phyloP scores from a whole-genome alignment of 176 grass and related monocot species.

The Secale cereale region DNA sequence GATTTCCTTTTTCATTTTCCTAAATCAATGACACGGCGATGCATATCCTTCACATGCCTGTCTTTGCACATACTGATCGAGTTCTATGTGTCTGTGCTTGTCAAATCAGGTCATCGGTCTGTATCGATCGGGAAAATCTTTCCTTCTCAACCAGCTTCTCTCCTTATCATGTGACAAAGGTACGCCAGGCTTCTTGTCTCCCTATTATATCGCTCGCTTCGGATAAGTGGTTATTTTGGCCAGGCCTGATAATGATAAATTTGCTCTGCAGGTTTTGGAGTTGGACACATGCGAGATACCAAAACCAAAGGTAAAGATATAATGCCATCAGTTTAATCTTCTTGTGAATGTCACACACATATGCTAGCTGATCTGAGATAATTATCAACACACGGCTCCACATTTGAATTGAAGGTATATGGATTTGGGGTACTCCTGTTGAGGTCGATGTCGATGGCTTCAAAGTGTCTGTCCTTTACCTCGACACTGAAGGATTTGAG shows the following conservation, averaged over 20 bases:
- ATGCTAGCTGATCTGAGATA: not conserved
- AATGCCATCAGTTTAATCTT: not conserved
- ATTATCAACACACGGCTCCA: not conserved
- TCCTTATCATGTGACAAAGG: too few species aligned
- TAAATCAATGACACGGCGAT: not conserved
- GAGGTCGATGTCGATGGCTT: constrained; percentile 68
- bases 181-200: too few species aligned
- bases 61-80: not conserved
- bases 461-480: constrained; percentile 80
- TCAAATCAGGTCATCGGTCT: constrained; percentile 74
- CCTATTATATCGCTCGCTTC: not conserved
- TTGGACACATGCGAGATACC: constrained; percentile 93
- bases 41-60: not conserved
- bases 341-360: not conserved
- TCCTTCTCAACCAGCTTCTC: constrained; percentile 97
- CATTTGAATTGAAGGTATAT: constrained; percentile 53
- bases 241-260: not conserved
- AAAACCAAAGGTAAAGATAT: constrained; percentile 81
- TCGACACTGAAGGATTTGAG: constrained; percentile 97
- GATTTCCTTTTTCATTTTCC: not conserved
- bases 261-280: constrained; percentile 69
- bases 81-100: not conserved
- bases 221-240: not conserved
- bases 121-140: constrained; percentile 90
- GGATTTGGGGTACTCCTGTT: constrained; percentile 81